Conservation (phyloP, 2,329 filamentous ascomycete genomes). For the Lachnellula suecica region DNA sequence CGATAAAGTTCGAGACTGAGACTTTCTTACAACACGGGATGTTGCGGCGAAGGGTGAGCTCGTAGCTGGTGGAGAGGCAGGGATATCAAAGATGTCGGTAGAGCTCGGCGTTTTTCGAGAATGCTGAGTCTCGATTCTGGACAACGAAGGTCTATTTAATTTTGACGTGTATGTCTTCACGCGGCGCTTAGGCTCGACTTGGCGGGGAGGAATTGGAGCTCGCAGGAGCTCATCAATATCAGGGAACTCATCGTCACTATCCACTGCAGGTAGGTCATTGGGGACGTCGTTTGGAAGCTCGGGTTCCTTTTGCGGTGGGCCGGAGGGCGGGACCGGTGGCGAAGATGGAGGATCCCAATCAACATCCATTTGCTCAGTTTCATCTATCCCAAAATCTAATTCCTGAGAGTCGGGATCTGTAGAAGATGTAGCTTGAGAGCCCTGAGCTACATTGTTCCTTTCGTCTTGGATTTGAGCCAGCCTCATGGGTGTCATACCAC, state of each 20-base stretch:
- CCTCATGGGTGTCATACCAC: slow-evolving; percentile 29
- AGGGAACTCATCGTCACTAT: slow-evolving; percentile 31
- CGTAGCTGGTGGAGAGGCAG: slow-evolving; percentile 40
- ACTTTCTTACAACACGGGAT: not conserved
- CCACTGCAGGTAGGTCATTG: not conserved
- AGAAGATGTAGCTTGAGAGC: slow-evolving; percentile 8
- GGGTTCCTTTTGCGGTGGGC: too few species aligned
- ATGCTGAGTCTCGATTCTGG: slow-evolving; percentile 21
- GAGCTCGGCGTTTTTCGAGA: not conserved
- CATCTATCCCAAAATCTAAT: slow-evolving; percentile 17
- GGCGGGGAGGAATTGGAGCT: not conserved
- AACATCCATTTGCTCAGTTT: slow-evolving; percentile 25
- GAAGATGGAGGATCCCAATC: slow-evolving; percentile 20
- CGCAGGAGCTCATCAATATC: slow-evolving; percentile 27
- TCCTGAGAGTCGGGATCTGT: slow-evolving; percentile 24
- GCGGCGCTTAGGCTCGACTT: slow-evolving; percentile 2
- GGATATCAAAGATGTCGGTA: slow-evolving; percentile 35
- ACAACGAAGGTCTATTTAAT: slow-evolving; percentile 24
- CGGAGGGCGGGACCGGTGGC: slow-evolving; percentile 4
- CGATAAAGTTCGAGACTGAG: slow-evolving; percentile 18
- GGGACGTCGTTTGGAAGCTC: not conserved
- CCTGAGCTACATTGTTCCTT: slow-evolving; percentile 7
- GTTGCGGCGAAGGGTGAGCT: slow-evolving; percentile 31
- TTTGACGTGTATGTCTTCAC: slow-evolving; percentile 25
- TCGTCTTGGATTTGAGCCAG: slow-evolving; percentile 25